Percentiles rank a stretch among this genome's conserved stretches.
These are phyloP conservation scores for Talaromyces albobiverticillius DNA, from an alignment of 2,329 filamentous ascomycete species.

Conservation along the genomic window DNA sequence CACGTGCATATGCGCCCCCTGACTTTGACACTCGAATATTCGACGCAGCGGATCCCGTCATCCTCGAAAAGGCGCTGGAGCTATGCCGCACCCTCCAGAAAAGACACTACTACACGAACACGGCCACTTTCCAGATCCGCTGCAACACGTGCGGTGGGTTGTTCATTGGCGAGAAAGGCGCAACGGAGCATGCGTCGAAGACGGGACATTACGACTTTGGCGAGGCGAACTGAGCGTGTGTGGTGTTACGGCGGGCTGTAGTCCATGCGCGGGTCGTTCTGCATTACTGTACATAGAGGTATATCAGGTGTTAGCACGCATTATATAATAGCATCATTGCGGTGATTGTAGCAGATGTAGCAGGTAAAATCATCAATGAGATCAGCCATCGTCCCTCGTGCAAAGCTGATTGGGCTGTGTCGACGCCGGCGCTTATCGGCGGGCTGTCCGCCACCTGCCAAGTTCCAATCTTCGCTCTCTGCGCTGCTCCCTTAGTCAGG, in stretches of 20 bases:
- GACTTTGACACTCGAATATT: slow-evolving; percentile 81
- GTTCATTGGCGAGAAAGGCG: slow-evolving; percentile 46
- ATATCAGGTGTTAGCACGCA: too few relatives aligned
- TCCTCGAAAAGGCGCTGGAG: slow-evolving; percentile 60
- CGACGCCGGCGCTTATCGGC: slow-evolving; percentile 5
- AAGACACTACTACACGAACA: slow-evolving; percentile 85
- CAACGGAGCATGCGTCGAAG: slow-evolving; percentile 44
- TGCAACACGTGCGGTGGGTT: slow-evolving; percentile 62
- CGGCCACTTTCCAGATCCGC: slow-evolving; percentile 70
- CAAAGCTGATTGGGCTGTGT: slow-evolving; percentile 3
- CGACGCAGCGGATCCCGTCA: slow-evolving; percentile 53
- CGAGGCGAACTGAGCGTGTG: slow-evolving; percentile 41
- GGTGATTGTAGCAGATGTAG: too few relatives aligned
- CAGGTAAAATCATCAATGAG: neutral
- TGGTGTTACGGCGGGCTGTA: too few relatives aligned
- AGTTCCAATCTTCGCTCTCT: too few relatives aligned
- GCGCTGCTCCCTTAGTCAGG: too few relatives aligned
- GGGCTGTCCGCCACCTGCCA: slow-evolving; percentile 5
- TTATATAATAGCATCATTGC: too few relatives aligned
- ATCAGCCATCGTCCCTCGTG: slow-evolving; percentile 4
- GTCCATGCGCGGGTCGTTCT: too few relatives aligned
- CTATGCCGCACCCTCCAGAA: slow-evolving; percentile 66
- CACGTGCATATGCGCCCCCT: slow-evolving; percentile 58
- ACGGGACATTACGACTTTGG: slow-evolving; percentile 51
- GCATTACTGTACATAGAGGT: too few relatives aligned